A percentile compares a stretch with the other conserved stretches of the same genome.
These are phyloP conservation scores for Penicillium soppii DNA, from an alignment of 495 filamentous ascomycete species.

Conservation along the genomic window DNA sequence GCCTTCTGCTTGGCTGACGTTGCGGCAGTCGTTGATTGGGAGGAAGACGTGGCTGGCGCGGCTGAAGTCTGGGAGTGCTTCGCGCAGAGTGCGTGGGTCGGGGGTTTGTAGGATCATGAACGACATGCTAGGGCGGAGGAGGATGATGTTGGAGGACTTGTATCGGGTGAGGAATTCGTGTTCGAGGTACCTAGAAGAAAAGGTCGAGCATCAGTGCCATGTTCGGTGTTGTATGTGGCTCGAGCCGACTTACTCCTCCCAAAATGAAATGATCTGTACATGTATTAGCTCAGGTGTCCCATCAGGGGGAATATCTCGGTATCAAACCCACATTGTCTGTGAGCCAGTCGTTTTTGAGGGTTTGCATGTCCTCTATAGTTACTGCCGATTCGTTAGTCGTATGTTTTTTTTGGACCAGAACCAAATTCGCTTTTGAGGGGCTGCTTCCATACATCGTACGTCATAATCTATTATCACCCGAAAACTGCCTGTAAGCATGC, in stretches of 20 bases:
- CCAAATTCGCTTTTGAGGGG: background rate
- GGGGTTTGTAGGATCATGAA: slow-evolving; percentile 86
- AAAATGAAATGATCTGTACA: slow-evolving; percentile 78
- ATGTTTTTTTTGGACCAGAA: background rate
- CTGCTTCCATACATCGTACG: slow-evolving; percentile 57
- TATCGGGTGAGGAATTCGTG: slow-evolving; percentile 76
- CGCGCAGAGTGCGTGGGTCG: slow-evolving; percentile 66
- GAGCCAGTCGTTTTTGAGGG: slow-evolving; percentile 90
- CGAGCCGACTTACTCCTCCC: slow-evolving; percentile 79
- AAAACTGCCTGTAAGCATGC: slow-evolving; percentile 13
- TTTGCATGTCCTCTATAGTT: slow-evolving; percentile 81
- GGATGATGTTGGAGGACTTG: slow-evolving; percentile 78
- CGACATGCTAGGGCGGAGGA: slow-evolving; percentile 90
- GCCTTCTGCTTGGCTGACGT: slow-evolving; percentile 74
- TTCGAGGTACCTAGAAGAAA: slow-evolving; percentile 71
- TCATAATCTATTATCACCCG: slow-evolving; percentile 56
- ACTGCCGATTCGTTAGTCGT: slow-evolving; percentile 45
- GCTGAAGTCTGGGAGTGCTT: slow-evolving; percentile 61
- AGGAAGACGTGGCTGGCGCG: slow-evolving; percentile 93
- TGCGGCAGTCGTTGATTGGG: slow-evolving; percentile 86
- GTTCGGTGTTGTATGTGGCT: background rate
- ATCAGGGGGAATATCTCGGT: slow-evolving; percentile 4
- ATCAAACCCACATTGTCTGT: slow-evolving; percentile 83
- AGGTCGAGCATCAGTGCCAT: slow-evolving; percentile 9
- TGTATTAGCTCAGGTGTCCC: slow-evolving; percentile 12